Base-by-base conservation (phyloP, 1,284 basidiomycete genomes). In the Clitocybe nebularis region DNA sequence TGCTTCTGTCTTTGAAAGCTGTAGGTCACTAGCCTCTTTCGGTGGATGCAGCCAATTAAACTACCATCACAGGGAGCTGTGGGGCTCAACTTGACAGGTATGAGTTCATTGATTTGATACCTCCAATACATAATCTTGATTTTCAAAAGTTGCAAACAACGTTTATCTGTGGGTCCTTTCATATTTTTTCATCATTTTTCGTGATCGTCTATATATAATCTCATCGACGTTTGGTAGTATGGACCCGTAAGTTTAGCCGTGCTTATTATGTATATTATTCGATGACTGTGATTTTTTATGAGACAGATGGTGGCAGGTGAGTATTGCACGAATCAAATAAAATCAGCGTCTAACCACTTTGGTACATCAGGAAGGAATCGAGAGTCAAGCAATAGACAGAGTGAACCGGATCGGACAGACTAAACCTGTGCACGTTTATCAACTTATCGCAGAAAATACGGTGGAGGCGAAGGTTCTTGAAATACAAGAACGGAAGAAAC, bases 341-440 rank as follows among this genome's bases (percentile, higher is more conserved):
- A 14, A n/a, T 19, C 14, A 10, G n/a, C 10, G 22, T 11, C 32
- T 6, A 6, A 25, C n/a, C 5, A 9, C 36, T 5, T 4, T 5
- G 22, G 9, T 30, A 20, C 38, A 46, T 22, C 50, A 87, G 70
- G 88, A 89, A 54, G 89, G 91, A 2, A 93, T 94, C 33, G 92
- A 94, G 63, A 81, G 79, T 46, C 89, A 94, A 58, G 91, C 92
- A 0, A 88, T 94, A 46, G 91, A 94, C 59, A 72, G 91, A 52
- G 58, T 66, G 7, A 65, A 81, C 46, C 63, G 83, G 41, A 90
- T 92, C 51, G 90, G 89, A 7, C 89, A 92, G 61, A 86, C 67
- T 50, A 88, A 84, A 57, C 70, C 76, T 0, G 89, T 93, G 24
- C 81, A 86, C 45, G 89, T 93, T 10, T 93, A 90, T 57, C 90